Percentiles rank a stretch among this genome's conserved stretches.
Evolutionary conservation across 2,329 filamentous ascomycete genomes (phyloP).

Genomic region (Acephala macrosclerotiorum): DNA sequence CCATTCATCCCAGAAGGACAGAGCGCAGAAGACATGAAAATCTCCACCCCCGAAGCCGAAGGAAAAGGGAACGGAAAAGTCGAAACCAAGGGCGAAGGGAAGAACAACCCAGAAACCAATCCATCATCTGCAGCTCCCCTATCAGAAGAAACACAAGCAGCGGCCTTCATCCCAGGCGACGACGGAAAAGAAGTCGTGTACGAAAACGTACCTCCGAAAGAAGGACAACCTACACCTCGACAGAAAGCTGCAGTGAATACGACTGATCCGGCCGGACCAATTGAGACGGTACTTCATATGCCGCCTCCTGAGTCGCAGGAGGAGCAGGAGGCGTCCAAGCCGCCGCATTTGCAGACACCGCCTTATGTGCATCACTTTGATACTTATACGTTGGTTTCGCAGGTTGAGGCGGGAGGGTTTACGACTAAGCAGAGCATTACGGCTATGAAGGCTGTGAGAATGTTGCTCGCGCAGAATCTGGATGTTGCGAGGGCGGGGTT

Average conservation of each 20-base stretch:
- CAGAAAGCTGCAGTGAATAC: slow-evolving; percentile 44
- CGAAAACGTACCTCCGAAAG: slow-evolving; percentile 9
- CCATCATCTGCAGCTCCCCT: slow-evolving; percentile 35
- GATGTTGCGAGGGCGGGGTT: slow-evolving; percentile 80
- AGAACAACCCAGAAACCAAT: slow-evolving; percentile 16
- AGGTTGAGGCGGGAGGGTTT: slow-evolving; percentile 77
- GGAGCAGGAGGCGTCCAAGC: slow-evolving; percentile 52
- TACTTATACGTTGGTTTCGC: slow-evolving; percentile 86
- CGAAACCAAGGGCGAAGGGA: slow-evolving; percentile 8
- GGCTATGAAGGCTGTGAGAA: slow-evolving; percentile 90
- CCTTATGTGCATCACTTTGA: slow-evolving; percentile 97
- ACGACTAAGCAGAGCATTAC: slow-evolving; percentile 77
- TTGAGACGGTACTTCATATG: slow-evolving; percentile 60
- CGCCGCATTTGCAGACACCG: slow-evolving; percentile 74
- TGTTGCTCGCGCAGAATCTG: slow-evolving; percentile 79
- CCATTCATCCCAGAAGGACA: slow-evolving; percentile 50
- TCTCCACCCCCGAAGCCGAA: slow-evolving; percentile 21
- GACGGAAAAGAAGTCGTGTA: slow-evolving; percentile 9
- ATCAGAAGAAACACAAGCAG: slow-evolving; percentile 39
- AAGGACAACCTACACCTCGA: slow-evolving; percentile 27
- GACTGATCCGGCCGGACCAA: slow-evolving; percentile 47
- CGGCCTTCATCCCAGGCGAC: slow-evolving; percentile 36
- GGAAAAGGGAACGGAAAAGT: slow-evolving; percentile 13
- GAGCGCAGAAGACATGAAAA: slow-evolving; percentile 32
- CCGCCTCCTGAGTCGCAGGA: slow-evolving; percentile 49